Evolutionary conservation across 805 yeast species (phyloP).

Genomic region (Wickerhamiella siamensis): DNA sequence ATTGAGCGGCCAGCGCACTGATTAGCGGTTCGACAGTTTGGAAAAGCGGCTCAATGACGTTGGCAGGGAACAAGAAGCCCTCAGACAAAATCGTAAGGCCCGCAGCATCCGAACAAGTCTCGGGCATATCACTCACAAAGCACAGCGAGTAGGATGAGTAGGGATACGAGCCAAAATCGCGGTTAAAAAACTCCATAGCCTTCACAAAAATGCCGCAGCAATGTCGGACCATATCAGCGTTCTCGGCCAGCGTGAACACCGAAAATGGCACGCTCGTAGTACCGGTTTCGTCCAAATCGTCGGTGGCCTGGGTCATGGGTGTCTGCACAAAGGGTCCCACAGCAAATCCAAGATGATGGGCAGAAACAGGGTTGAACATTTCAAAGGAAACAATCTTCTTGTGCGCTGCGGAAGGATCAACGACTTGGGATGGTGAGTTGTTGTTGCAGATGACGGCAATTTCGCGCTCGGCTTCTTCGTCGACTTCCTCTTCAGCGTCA

Average conservation of each 20-base stretch:
- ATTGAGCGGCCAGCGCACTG: slow-evolving; percentile 66
- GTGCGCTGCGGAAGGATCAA: slow-evolving; percentile 60
- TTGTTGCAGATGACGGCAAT: slow-evolving; percentile 31
- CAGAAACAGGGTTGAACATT: slow-evolving; percentile 69
- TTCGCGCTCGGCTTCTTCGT: slow-evolving; percentile 23
- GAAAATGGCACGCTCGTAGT: slow-evolving; percentile 13
- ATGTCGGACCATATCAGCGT: slow-evolving; percentile 34
- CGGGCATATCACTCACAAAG: slow-evolving; percentile 36
- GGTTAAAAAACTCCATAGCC: slow-evolving; percentile 70
- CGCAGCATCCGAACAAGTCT: slow-evolving; percentile 49
- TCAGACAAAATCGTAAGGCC: slow-evolving; percentile 55
- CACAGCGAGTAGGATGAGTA: slow-evolving; percentile 67
- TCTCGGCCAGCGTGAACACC: slow-evolving; percentile 22
- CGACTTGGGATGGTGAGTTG: slow-evolving; percentile 37
- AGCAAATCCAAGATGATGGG: slow-evolving; percentile 93
- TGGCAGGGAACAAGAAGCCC: slow-evolving; percentile 53
- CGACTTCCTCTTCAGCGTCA: slow-evolving; percentile 15
- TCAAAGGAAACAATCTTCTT: slow-evolving; percentile 65
- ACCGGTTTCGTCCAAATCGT: slow-evolving; percentile 22
- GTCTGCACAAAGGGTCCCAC: slow-evolving; percentile 71
- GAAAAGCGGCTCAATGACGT: slow-evolving; percentile 65
- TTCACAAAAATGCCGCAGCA: slow-evolving; percentile 62
- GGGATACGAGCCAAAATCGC: slow-evolving; percentile 88
- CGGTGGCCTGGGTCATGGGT: slow-evolving; percentile 32
- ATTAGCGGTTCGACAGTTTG: slow-evolving; percentile 52